Base-by-base conservation (phyloP, 176 grass and related monocot species). In the Cenchrus purpureus region DNA sequence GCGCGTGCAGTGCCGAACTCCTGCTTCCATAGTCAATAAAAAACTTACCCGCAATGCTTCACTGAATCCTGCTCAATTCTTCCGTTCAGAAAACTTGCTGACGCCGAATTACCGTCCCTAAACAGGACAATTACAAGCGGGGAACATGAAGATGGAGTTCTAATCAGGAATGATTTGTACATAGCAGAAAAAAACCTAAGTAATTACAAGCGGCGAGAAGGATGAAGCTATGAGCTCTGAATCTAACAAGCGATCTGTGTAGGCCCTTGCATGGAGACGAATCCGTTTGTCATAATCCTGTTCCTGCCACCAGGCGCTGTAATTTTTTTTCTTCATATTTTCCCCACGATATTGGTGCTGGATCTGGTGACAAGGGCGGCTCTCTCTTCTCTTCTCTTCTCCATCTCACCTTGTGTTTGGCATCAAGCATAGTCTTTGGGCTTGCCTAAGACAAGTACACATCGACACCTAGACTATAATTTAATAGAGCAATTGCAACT, bases 111-210 rank as follows among this genome's bases (percentile, higher is more conserved):
- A 46, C 55, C 63, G 12, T 71, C 45, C 19, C 29, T 5, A 57
- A 49, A 17, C 77, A 88, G 90, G 85, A 37, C 77, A 85, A 12
- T 43, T 85, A 64, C 78, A 86, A 78, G 48, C 79, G 68, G 85
- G 68, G 28, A 77, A 82, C 71, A 76, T 89, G 87, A 94, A 91
- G 61, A 70, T 87, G 76, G 84, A 87, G 84, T 86, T 87, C 87
- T 87, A 53, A 82, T 46, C 42, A 58, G 32, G n/a, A 79, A 13
- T 45, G 43, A 79, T 46, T 45, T 91, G 89, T 91, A 91, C 85
- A 87, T 90, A 87, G 62, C 61, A 53, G 58, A 25, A 25, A 12
- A 62, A 11, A 71, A 32, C 25, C 59, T 15, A 67, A 52, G 84
- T n/a, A 66, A 44, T 25, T 48, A 80, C 77, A 79, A 59, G 73